Base-by-base conservation (phyloP, 345 rosid genomes). In the Combretum micranthum region DNA sequence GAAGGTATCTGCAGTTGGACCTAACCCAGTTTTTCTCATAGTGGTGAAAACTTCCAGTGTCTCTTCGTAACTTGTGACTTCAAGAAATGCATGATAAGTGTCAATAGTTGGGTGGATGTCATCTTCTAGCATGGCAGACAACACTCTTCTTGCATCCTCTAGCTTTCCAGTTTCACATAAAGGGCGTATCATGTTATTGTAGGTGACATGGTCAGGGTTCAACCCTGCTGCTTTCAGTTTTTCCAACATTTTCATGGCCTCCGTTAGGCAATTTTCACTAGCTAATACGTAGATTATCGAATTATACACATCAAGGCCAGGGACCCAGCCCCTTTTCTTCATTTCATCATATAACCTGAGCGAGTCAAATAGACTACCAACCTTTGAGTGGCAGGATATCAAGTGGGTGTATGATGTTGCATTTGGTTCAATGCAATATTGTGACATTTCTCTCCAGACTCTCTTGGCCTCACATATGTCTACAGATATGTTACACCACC, bases 371-470 rank as follows among this genome's bases (percentile, higher is more conserved):
- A 92, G 93, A 72, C 83, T 84, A 59, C 90, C 85, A 58, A 70
- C 83, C 79, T 78, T 84, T 8, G 98, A 79, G 76, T 86, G 88
- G 79, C 93, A 83, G 61, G 86, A 81, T 71, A 88, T 84, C 93
- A 92, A 78, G 72, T 64, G 72, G 56, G 70, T 44, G 55, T 86
- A 84, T 53, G 96, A 86, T 59, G 79, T 75, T 17, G 77, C 74
- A 74, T 84, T 65, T 10, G 96, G 96, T 13, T 67, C 61, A 22
- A 88, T 67, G 64, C 96, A 92, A 59, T 61, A 76, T 54, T 66
- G 70, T 22, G 88, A 81, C 95, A 88, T 86, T 74, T 86, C 88
- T 67, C 84, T 73, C 95, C 96, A 88, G 62, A 88, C 55, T 73
- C 96, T 78, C 80, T 88, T 91, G 20, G 96, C 95, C 78, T 92